These are phyloP conservation scores for Adansonia gregorii DNA, from an alignment of 441 rosid genomes.

Conservation along the genomic window DNA sequence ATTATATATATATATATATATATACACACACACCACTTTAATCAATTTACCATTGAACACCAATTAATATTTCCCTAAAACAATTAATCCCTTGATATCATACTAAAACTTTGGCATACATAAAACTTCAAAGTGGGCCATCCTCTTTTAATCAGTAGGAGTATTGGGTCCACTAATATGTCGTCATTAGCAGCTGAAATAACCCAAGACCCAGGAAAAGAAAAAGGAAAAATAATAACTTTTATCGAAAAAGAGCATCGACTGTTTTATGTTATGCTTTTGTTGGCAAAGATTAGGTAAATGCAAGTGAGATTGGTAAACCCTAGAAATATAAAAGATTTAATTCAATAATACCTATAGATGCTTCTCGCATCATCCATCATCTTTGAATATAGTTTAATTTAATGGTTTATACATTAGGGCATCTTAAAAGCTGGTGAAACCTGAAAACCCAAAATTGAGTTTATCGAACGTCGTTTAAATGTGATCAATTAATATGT, in stretches of 20 bases:
- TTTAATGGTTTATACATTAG: neutral
- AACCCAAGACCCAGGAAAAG: conserved; percentile 37
- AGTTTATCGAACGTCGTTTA: neutral
- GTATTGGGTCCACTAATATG: too few relatives aligned
- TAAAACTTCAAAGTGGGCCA: too few relatives aligned
- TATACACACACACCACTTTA: too few relatives aligned
- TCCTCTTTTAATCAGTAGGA: too few relatives aligned
- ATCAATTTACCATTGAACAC: too few relatives aligned
- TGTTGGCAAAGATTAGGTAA: conserved; percentile 32
- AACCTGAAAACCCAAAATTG: neutral
- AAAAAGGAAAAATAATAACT: neutral
- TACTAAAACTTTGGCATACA: too few relatives aligned
- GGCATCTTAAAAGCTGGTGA: neutral
- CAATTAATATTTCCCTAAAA: too few relatives aligned
- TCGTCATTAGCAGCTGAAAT: neutral
- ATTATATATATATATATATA: too few relatives aligned
- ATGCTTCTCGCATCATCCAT: conserved; percentile 30
- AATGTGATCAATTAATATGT: neutral
- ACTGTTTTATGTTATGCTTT: conserved; percentile 25
- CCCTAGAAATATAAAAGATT: conserved; percentile 26
- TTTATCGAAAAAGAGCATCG: conserved; percentile 25
- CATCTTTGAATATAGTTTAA: neutral
- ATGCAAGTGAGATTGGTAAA: too few relatives aligned
- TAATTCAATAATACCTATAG: conserved; percentile 37
- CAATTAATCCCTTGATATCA: too few relatives aligned